A percentile compares a stretch with the other conserved stretches of the same genome.
Evolutionary conservation across 2,329 filamentous ascomycete genomes (phyloP).

Genomic region (Fonsecaea pedrosoi): DNA sequence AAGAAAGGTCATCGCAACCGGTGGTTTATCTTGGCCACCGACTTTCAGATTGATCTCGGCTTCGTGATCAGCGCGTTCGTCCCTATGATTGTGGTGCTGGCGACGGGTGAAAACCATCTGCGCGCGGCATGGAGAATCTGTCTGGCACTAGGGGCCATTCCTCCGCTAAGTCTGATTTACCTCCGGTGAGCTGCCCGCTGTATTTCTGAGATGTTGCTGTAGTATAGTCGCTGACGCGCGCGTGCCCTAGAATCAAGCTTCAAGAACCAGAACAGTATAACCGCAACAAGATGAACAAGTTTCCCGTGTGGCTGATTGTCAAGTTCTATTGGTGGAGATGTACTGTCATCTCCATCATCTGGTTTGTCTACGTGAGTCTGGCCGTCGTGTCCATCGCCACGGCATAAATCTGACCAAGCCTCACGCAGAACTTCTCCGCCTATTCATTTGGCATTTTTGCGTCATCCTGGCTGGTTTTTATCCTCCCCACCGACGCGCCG

Average conservation of each 20-base stretch:
- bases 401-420: not conserved
- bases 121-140: slow-evolving; percentile 81
- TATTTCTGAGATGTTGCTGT: no score
- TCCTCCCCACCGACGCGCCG: slow-evolving; percentile 66
- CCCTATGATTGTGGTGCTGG: slow-evolving; percentile 69
- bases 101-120: slow-evolving; percentile 67
- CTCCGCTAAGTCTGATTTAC: slow-evolving; percentile 73
- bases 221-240: not conserved
- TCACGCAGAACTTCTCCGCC: slow-evolving; percentile 68
- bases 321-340: slow-evolving; percentile 77
- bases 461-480: slow-evolving; percentile 63
- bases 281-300: slow-evolving; percentile 71
- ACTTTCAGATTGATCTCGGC: slow-evolving; percentile 83
- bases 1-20: slow-evolving; percentile 79
- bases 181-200: slow-evolving; percentile 57
- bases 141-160: slow-evolving; percentile 77
- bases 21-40: slow-evolving; percentile 91
- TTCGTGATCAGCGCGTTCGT: slow-evolving; percentile 83
- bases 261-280: slow-evolving; percentile 80
- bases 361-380: slow-evolving; percentile 73
- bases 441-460: slow-evolving; percentile 90
- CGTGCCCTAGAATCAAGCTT: slow-evolving; percentile 60
- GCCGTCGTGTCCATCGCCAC: not conserved
- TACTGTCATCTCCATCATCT: slow-evolving; percentile 72
- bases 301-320: slow-evolving; percentile 59